Evolutionary conservation across 257 asterid species (phyloP).

Genomic region (Agastache rugosa): DNA sequence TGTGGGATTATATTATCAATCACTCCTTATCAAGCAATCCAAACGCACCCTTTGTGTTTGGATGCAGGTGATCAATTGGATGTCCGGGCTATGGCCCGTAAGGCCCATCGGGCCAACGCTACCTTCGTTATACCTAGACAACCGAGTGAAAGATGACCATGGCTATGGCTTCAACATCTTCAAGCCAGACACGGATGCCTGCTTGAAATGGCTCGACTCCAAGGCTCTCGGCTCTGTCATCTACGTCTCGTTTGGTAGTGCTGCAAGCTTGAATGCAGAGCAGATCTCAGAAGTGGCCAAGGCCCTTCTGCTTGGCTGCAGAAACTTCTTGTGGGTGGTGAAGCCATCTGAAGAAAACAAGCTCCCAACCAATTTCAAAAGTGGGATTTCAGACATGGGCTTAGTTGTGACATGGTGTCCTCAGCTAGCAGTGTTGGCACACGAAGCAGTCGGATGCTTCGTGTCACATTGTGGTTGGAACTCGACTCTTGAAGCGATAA

Average conservation of each 20-base stretch:
- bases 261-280: constrained; percentile 43
- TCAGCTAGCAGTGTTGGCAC: constrained; percentile 57
- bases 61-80: constrained; percentile 57
- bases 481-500: constrained; percentile 56
- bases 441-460: constrained; percentile 54
- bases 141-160: constrained; percentile 46
- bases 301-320: constrained; percentile 42
- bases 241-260: constrained; percentile 61
- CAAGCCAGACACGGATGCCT: constrained; percentile 40
- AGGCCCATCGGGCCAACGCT: constrained; percentile 58
- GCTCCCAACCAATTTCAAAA: constrained; percentile 40
- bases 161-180: constrained; percentile 54
- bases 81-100: constrained; percentile 58
- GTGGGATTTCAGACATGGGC: constrained; percentile 45
- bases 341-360: constrained; percentile 55
- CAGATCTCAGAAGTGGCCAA: constrained; percentile 51
- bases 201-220: constrained; percentile 62
- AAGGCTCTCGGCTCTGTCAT: constrained; percentile 52
- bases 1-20: too few species aligned
- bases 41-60: too few species aligned
- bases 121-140: constrained; percentile 61
- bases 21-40: too few species aligned
- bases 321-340: constrained; percentile 61
- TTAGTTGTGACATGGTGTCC: constrained; percentile 61
- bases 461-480: constrained; percentile 72